Base-by-base conservation (phyloP, 768 basidiomycete genomes). In the Xerocomus potaroensis region DNA sequence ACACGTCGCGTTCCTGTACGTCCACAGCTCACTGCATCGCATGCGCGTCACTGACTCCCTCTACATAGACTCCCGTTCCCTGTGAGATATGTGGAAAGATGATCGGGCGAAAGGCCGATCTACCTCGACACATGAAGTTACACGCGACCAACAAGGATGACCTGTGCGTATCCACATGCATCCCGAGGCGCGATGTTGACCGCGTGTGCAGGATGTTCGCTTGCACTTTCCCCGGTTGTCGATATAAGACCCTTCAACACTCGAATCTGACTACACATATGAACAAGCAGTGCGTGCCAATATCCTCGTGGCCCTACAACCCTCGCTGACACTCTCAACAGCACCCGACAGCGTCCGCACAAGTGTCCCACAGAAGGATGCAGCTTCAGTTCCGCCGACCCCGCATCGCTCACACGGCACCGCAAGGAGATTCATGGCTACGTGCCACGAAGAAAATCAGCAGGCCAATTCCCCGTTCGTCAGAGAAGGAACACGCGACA, bases 281-380 rank as follows among this genome's bases (percentile, higher is more conserved):
- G 14, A 62, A 61, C 8, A 57, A 41, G 3, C 68, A 69, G 67
- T 68, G 41, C 49, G 67, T 64, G 15, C 23, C 10, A 1, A 21
- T 16, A 40, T 29, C 9, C 18, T 35, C 26, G 15, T 18, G 14
- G 11, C 0, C 18, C 22, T 14, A 18, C n/a, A 16, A 3, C 2
- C 19, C 8, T 19, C 3, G 5, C 52, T 62, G 5, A 53, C 11
- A 9, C 3, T 10, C 30, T 7, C 41, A 6, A 27, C 21, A 64
- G 63, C 21, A 38, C 51, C 1, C n/a, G 47, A 8, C 18, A 33
- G 16, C 47, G 49, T 7, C 55, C 56, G 0, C 18, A 56, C 8
- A 43, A 35, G 34, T 65, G 63, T 35, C 58, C 54, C 4, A 26
- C 32, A 4, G 24, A 30, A 3, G 56, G 42, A 0, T 64, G 64